Percentiles rank a stretch among this genome's conserved stretches.
Conservation (phyloP, 1,284 basidiomycete species). For the Irpex sp. region DNA sequence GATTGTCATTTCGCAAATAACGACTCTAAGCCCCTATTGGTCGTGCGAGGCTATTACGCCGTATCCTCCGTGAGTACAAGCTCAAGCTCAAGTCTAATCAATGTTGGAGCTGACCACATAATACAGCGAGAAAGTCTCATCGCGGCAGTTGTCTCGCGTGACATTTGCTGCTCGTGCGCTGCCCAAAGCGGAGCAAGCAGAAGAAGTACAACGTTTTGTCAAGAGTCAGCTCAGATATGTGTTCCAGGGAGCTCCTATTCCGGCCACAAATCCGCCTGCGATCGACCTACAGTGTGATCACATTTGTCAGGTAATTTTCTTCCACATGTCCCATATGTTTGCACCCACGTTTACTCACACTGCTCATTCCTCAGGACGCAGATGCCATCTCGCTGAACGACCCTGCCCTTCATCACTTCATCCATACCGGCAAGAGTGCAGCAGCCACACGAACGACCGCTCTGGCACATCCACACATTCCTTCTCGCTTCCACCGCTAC, state of each 20-base stretch:
- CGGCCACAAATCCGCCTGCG: conserved; percentile 45
- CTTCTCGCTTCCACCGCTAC: conserved; percentile 39
- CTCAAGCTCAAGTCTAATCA: neutral
- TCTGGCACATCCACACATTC: conserved; percentile 58
- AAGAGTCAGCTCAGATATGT: conserved; percentile 44
- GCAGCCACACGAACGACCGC: conserved; percentile 32
- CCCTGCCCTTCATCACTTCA: conserved; percentile 37
- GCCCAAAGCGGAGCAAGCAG: conserved; percentile 31
- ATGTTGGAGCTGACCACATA: neutral
- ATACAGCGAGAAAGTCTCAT: conserved; percentile 38
- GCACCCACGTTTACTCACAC: no score
- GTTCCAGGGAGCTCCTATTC: conserved; percentile 42
- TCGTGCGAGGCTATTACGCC: conserved; percentile 32
- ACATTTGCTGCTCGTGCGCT: conserved; percentile 38
- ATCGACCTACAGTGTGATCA: conserved; percentile 49
- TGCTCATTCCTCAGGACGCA: neutral
- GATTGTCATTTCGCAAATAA: conserved; percentile 51
- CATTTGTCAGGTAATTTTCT: conserved; percentile 42
- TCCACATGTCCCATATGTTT: no score
- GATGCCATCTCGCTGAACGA: conserved; percentile 23
- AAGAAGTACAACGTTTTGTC: conserved; percentile 47
- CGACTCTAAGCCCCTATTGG: conserved; percentile 63
- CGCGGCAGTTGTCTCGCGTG: conserved; percentile 46
- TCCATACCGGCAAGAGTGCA: conserved; percentile 46
- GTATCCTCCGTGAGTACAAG: neutral